Base-by-base conservation (phyloP, 768 basidiomycete species). In the Suillus plorans region DNA sequence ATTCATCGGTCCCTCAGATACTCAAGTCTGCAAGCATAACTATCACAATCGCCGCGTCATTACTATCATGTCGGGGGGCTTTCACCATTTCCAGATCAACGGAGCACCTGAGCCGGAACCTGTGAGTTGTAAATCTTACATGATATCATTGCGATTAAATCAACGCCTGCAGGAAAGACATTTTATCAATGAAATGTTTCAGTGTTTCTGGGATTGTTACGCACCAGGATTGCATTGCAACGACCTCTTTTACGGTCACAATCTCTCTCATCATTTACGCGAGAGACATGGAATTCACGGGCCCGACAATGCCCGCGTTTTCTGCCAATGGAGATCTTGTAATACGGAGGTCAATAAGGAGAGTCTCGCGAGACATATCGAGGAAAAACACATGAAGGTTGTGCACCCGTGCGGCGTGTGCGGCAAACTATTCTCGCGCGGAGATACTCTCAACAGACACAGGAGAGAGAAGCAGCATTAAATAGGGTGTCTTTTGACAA, bases 311-410 rank as follows among this genome's bases (percentile, higher is more conserved):
- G 7, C 18, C 6, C 39, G 3, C 5, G 5, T 39, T 18, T 1
- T 0, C 6, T 59, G 58, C 39, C 25, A 0, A 20, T 59, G 58
- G 58, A 5, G 18, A 0, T 3, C 18, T 20, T 59, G 58, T 20
- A 3, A 25, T 4, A 10, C 0, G 25, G 39, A 13, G 10, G 0
- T 59, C 10, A 42, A 42, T 0, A 25, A 18, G 18, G n/a, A 14
- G 67, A 28, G 2, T 28, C 25, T 59, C 3, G 3, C 10, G 39
- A 41, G 75, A 1, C 74, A 75, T 14, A 53, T 77, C 0, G 68
- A 75, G 50, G 73, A 77, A 20, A 62, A 2, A 2, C 75, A 75
- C 25, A 60, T 75, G 3, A 55, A 41, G 12, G 66, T 64, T 44
- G 58, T 49, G 2, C 69, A 74, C 73, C 60, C 64, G 0, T 75